These are phyloP conservation scores for Verticillium nubilum DNA, from an alignment of 2,329 filamentous ascomycete genomes.

Conservation along the genomic window DNA sequence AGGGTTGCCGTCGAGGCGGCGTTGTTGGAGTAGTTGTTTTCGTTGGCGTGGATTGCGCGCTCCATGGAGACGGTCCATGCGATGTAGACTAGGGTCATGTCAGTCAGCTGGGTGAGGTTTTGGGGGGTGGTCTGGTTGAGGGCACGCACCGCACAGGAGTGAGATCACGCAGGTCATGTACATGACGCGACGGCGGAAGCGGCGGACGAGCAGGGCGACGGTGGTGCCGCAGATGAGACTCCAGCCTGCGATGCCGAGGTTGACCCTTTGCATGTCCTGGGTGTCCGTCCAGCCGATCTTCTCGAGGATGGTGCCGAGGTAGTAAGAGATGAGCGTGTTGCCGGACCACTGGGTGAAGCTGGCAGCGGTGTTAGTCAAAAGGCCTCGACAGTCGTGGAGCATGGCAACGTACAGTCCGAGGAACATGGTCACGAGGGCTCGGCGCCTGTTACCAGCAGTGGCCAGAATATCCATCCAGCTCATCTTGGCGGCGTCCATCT, in stretches of 20 bases:
- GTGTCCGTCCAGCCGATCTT: slow-evolving; percentile 39
- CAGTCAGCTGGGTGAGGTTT: not conserved
- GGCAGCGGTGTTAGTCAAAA: not conserved
- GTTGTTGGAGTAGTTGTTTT: slow-evolving; percentile 19
- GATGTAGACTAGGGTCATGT: slow-evolving; percentile 41
- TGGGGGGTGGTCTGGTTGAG: not conserved
- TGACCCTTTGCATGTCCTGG: slow-evolving; percentile 34
- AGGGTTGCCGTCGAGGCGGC: slow-evolving; percentile 34
- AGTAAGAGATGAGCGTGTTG: slow-evolving; percentile 45
- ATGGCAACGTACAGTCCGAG: slow-evolving; percentile 31
- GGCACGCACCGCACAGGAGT: not conserved
- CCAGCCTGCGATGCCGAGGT: slow-evolving; percentile 42
- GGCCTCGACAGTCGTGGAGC: not conserved
- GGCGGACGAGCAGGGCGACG: slow-evolving; percentile 36
- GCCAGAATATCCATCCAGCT: slow-evolving; percentile 48
- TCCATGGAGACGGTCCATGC: slow-evolving; percentile 44
- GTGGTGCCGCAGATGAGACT: slow-evolving; percentile 36
- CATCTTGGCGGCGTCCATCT: slow-evolving; percentile 45
- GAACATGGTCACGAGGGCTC: slow-evolving; percentile 40
- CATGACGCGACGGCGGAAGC: slow-evolving; percentile 38
- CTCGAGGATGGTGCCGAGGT: slow-evolving; percentile 38
- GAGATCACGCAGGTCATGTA: slow-evolving; percentile 41
- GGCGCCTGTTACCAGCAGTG: slow-evolving; percentile 43
- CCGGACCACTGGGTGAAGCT: slow-evolving; percentile 47
- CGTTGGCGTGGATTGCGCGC: slow-evolving; percentile 26